phyloP scores from a whole-genome alignment of 129 eudicot genomes.

The Cynara cardunculus region DNA sequence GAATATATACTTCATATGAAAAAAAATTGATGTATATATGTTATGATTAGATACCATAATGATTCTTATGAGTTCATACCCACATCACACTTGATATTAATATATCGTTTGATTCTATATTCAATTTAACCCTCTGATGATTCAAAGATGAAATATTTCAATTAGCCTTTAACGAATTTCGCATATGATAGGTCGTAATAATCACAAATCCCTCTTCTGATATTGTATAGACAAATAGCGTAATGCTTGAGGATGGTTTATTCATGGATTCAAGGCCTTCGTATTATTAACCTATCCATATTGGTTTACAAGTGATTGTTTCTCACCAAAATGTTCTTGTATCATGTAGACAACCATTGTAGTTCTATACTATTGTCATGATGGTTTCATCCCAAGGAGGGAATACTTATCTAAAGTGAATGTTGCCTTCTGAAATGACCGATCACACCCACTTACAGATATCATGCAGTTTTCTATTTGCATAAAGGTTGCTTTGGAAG shows the following conservation, averaged over 20 bases:
- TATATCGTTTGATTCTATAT: not conserved
- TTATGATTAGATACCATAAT: not conserved
- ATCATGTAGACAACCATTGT: not conserved
- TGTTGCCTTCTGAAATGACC: not conserved
- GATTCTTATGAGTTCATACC: not conserved
- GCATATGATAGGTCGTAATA: not conserved
- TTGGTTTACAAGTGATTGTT: not conserved
- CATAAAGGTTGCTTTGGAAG: not conserved
- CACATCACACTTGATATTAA: not conserved
- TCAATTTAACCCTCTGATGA: not conserved
- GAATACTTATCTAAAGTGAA: not conserved
- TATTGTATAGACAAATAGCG: not conserved
- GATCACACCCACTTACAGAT: not conserved
- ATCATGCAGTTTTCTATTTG: not conserved
- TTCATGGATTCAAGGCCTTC: not conserved
- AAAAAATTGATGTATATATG: not conserved
- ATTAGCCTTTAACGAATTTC: not conserved
- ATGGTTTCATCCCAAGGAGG: not conserved
- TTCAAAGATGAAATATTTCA: not conserved
- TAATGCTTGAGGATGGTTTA: too few species aligned
- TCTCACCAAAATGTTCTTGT: not conserved
- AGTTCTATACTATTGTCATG: not conserved
- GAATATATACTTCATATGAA: not conserved
- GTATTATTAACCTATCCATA: not conserved
- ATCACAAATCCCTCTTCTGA: not conserved